Percentiles rank a stretch among this genome's conserved stretches.
Evolutionary conservation across 2,329 filamentous ascomycete genomes (phyloP).

Genomic region (Colletotrichum tofieldiae): DNA sequence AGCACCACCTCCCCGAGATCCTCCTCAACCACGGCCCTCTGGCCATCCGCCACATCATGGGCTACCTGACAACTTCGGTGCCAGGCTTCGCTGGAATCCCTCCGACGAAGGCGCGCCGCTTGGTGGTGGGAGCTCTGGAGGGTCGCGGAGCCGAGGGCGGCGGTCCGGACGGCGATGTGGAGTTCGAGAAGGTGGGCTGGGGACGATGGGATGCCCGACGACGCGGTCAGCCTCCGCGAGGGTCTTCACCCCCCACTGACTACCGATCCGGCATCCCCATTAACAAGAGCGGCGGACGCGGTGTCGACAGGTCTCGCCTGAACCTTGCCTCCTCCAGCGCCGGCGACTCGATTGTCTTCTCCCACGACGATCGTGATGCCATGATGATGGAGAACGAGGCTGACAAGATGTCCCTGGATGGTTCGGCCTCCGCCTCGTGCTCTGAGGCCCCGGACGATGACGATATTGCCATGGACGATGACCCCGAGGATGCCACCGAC

Average conservation of each 20-base stretch:
- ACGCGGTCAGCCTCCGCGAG: slow-evolving; percentile 73
- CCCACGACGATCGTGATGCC: slow-evolving; percentile 77
- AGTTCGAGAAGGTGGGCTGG: slow-evolving; percentile 98
- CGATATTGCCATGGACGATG: slow-evolving; percentile 76
- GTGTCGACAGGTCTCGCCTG: slow-evolving; percentile 64
- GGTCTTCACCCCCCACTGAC: slow-evolving; percentile 59
- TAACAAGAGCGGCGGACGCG: slow-evolving; percentile 60
- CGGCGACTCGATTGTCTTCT: slow-evolving; percentile 82
- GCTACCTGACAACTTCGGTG: slow-evolving; percentile 92
- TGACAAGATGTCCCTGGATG: slow-evolving; percentile 93
- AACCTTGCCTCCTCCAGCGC: slow-evolving; percentile 72
- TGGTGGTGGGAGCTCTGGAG: slow-evolving; percentile 94
- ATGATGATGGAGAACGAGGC: slow-evolving; percentile 87
- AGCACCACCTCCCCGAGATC: slow-evolving; percentile 91
- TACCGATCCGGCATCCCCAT: slow-evolving; percentile 72
- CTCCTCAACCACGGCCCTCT: slow-evolving; percentile 90
- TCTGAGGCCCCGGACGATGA: slow-evolving; percentile 81
- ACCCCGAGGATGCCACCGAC: slow-evolving; percentile 90
- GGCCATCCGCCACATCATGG: slow-evolving; percentile 96
- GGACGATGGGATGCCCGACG: slow-evolving; percentile 92
- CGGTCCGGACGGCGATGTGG: slow-evolving; percentile 78
- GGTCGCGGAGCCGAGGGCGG: slow-evolving; percentile 77
- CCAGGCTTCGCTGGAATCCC: slow-evolving; percentile 93
- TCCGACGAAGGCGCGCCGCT: slow-evolving; percentile 88
- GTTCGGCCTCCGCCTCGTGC: slow-evolving; percentile 79